Evolutionary conservation across 2,329 filamentous ascomycete genomes (phyloP).

Genomic region (Colletotrichum tropicale): DNA sequence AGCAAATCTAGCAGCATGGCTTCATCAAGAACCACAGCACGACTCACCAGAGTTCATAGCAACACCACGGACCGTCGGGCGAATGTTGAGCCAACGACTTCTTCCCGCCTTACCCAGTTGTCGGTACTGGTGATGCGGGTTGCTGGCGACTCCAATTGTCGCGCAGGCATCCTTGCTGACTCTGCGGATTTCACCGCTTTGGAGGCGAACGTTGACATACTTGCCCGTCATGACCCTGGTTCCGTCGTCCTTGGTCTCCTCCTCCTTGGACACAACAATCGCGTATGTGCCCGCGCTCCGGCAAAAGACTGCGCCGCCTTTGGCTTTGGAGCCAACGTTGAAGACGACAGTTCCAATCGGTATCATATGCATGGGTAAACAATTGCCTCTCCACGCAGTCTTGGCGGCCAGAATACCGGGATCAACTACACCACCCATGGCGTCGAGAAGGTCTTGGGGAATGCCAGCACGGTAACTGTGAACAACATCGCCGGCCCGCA

Average conservation of each 20-base stretch:
- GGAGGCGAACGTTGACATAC: slow-evolving; percentile 83
- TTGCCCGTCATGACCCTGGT: slow-evolving; percentile 69
- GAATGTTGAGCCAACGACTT: slow-evolving; percentile 90
- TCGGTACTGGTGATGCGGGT: slow-evolving; percentile 86
- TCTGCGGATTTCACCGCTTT: slow-evolving; percentile 90
- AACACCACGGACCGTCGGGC: slow-evolving; percentile 94
- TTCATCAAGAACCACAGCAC: neutral
- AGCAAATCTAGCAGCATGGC: neutral
- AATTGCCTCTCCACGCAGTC: slow-evolving; percentile 94
- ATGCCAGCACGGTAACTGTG: slow-evolving; percentile 93
- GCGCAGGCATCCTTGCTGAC: slow-evolving; percentile 93
- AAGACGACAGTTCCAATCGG: slow-evolving; percentile 92
- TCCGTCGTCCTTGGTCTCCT: slow-evolving; percentile 67
- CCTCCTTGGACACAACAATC: slow-evolving; percentile 87
- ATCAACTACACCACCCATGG: slow-evolving; percentile 92
- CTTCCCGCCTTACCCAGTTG: slow-evolving; percentile 95
- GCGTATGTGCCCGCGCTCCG: slow-evolving; percentile 93
- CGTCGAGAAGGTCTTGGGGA: slow-evolving; percentile 81
- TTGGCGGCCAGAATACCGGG: slow-evolving; percentile 94
- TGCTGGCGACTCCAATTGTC: slow-evolving; percentile 93
- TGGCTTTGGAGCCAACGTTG: slow-evolving; percentile 80
- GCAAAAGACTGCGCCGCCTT: slow-evolving; percentile 85
- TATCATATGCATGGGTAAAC: slow-evolving; percentile 92
- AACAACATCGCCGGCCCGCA: slow-evolving; percentile 88
- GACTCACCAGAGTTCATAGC: slow-evolving; percentile 93